Percentiles rank a stretch among this genome's conserved stretches.
phyloP scores from a whole-genome alignment of 2,329 filamentous ascomycete genomes.

The Penicillium psychrosexuale region DNA sequence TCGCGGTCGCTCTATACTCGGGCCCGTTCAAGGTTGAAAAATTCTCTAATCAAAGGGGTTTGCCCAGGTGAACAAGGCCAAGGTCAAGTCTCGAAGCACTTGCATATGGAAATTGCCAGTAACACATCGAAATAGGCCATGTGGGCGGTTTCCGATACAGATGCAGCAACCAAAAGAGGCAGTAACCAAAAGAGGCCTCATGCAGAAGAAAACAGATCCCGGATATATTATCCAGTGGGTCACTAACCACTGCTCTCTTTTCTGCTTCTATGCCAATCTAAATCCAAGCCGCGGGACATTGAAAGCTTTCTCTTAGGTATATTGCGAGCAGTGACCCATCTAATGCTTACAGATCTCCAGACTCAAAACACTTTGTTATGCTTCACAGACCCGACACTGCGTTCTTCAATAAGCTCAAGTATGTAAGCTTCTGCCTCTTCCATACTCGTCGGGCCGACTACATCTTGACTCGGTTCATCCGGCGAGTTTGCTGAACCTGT shows the following conservation, averaged over 20 bases:
- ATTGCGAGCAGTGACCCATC: neutral
- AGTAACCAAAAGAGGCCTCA: neutral
- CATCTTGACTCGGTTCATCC: conserved; percentile 15
- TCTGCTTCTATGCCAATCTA: neutral
- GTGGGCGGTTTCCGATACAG: neutral
- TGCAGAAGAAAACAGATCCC: neutral
- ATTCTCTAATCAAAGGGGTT: neutral
- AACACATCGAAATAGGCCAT: neutral
- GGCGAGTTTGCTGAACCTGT: neutral
- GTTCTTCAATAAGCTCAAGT: conserved; percentile 42
- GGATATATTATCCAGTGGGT: neutral
- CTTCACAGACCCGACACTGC: conserved; percentile 11
- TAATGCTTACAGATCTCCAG: conserved; percentile 15
- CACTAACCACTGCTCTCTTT: neutral
- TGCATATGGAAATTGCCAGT: neutral
- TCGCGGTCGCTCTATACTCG: neutral
- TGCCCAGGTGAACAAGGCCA: neutral
- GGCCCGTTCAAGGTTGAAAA: neutral
- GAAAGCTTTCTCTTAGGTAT: neutral
- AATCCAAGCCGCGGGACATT: neutral
- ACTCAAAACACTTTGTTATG: conserved; percentile 15
- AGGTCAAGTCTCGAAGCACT: neutral
- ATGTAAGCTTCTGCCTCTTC: conserved; percentile 41
- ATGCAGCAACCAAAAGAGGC: neutral
- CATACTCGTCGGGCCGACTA: conserved; percentile 27